These are phyloP conservation scores for Solanum chacoense DNA, from an alignment of 305 asterid genomes.

Conservation along the genomic window DNA sequence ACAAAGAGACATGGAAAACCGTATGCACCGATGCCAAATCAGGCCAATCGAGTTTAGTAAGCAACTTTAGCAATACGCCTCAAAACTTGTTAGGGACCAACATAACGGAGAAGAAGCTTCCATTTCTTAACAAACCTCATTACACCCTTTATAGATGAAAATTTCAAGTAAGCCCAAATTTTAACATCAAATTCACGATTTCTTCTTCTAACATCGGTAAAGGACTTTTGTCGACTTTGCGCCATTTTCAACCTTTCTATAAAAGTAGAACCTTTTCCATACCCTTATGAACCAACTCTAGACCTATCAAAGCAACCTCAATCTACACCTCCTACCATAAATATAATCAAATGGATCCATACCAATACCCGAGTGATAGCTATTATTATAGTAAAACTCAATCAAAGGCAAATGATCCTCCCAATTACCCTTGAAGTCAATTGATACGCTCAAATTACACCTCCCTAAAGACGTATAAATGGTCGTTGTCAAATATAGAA, in stretches of 20 bases:
- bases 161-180: too few relatives aligned
- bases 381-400: neutral
- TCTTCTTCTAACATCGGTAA: neutral
- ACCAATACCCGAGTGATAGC: neutral
- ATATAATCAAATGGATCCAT: neutral
- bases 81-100: neutral
- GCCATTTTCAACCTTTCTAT: neutral
- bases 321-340: neutral
- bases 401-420: neutral
- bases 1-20: neutral
- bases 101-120: neutral
- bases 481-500: too few relatives aligned
- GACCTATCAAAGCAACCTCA: neutral
- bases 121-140: neutral
- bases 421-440: neutral
- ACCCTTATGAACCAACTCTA: neutral
- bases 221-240: neutral
- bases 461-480: too few relatives aligned
- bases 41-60: neutral
- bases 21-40: neutral
- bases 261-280: too few relatives aligned
- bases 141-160: neutral
- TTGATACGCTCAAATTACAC: too few relatives aligned
- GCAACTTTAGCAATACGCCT: neutral
- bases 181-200: neutral